Evolutionary conservation across 495 filamentous ascomycete genomes (phyloP).

Genomic region (Rhizodiscina lignyota): DNA sequence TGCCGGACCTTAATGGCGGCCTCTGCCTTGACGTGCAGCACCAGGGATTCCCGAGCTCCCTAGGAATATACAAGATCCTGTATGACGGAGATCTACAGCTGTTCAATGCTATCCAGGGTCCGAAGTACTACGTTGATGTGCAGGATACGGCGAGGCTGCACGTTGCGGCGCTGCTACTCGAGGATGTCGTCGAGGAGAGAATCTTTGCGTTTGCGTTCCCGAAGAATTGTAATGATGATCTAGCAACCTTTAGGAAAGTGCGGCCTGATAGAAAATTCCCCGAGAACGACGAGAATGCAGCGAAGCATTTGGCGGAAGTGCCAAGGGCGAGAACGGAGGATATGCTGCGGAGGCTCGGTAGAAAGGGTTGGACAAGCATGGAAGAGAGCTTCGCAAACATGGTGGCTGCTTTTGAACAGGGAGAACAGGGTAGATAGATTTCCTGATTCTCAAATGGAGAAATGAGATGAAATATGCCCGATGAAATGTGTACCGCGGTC

Average conservation of each 20-base stretch:
- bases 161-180: constrained; percentile 8
- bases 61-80: constrained; percentile 3
- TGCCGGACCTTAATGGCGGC: constrained; percentile 18
- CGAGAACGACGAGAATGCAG: constrained; percentile 1
- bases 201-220: constrained; percentile 9
- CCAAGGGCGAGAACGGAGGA: neutral
- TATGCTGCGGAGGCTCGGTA: constrained; percentile 1
- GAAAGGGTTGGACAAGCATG: neutral
- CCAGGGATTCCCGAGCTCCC: constrained; percentile 5
- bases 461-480: too few species aligned
- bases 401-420: too few species aligned
- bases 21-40: constrained; percentile 7
- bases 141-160: constrained; percentile 10
- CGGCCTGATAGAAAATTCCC: constrained; percentile 6
- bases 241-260: constrained; percentile 6
- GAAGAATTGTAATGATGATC: constrained; percentile 7
- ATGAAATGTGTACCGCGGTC: too few species aligned
- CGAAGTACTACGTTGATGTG: constrained; percentile 8
- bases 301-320: neutral
- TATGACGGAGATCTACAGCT: constrained; percentile 1
- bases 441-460: too few species aligned
- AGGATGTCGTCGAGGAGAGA: constrained; percentile 8
- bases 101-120: neutral
- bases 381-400: too few species aligned
- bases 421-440: too few species aligned